Evolutionary conservation across 768 basidiomycete genomes (phyloP), one percentile per base, ranked within the genome.

Genomic region (Hortiboletus campestris): DNA sequence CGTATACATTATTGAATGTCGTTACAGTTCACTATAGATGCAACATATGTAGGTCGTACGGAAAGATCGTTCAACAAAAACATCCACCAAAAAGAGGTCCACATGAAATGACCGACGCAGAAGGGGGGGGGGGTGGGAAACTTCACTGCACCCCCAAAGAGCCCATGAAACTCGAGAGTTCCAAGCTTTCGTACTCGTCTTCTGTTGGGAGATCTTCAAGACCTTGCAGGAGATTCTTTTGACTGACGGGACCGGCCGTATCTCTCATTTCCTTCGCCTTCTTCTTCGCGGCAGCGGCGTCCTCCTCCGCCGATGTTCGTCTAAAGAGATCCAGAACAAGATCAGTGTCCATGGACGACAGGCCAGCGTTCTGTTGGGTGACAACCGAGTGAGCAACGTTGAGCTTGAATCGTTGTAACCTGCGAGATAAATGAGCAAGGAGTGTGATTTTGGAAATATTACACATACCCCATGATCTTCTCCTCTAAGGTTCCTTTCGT

Each of bases 401-500:
- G 64, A 98, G 80, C 72, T 99, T 99, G 83, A 99, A 99, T 47
- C 94, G 91, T 80, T 99, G 97, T 58, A 99, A 72, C 35, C 96
- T 98, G 69, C 42, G 47, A 29, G 19, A 51, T 19, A 31, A 40
- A 40, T 61, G 34, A 58, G 63, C 48, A 42, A 56, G 48, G 11
- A 42, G 36, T 22, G 2, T 12, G 51, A 39, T 32, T 5, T 35
- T 34, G 12, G 9, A 28, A 29, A 32, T 36, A 43, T 10, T 31
- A 75, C 86, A 31, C 57, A 60, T 71, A 97, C 94, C 97, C 97
- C 97, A 99, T 99, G 61, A 99, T 99, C 74, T 98, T 98, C 72
- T 98, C 97, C 72, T 99, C 97, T 38, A 99, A 71, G 0, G 97
- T 99, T 13, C 95, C 97, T 67, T 95, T 90, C 13, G 95, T 98